Evolutionary conservation across 73 alveolate genomes (phyloP), one percentile per base, ranked within the genome.

Genomic region (Halteria grandinella): DNA sequence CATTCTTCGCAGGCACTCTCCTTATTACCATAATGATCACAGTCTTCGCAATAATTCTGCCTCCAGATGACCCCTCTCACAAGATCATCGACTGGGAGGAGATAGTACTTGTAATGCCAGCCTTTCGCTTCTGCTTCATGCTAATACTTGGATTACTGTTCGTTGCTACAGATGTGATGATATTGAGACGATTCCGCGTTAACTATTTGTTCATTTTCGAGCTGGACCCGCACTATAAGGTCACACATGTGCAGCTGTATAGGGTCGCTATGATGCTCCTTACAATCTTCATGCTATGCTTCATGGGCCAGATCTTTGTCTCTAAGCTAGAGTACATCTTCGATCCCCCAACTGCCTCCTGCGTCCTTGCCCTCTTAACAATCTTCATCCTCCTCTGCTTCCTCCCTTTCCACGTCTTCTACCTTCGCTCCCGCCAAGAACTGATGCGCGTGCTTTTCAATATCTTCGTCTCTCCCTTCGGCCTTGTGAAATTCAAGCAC

Each of bases 181-280:
- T 66, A 41, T 49, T 80, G n/a, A 51, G 44, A 31, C 49, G 40
- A 20, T 80, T 28, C 52, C 20, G 69, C 39, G 79, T 80, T 23
- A 80, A 80, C 54, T 80, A 80, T 55, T 50, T 80, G 25, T 69
- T 69, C 37, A 80, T 80, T 24, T 80, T 80, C 54, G 90, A 80
- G 27, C 41, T 75, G 6, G 74, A 80, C 55, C 90, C 90, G 1
- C 64, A 59, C 25, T 50, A 80, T 28, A 49, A 75, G 41, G n/a
- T 80, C 0, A 27, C 69, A 3, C 51, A 34, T 29, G 69, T 23
- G 8, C 73, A 57, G 47, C 49, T 69, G 12, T 80, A 57, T 34
- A 80, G 55, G 52, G n/a, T 36, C 11, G 17, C 59, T 34, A 43
- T 48, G 32, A 73, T 74, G 45, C 1, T 74, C 31, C n/a, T 72